These are phyloP conservation scores for Neurospora tetrasperma DNA, from an alignment of 495 filamentous ascomycete genomes.

Conservation along the genomic window DNA sequence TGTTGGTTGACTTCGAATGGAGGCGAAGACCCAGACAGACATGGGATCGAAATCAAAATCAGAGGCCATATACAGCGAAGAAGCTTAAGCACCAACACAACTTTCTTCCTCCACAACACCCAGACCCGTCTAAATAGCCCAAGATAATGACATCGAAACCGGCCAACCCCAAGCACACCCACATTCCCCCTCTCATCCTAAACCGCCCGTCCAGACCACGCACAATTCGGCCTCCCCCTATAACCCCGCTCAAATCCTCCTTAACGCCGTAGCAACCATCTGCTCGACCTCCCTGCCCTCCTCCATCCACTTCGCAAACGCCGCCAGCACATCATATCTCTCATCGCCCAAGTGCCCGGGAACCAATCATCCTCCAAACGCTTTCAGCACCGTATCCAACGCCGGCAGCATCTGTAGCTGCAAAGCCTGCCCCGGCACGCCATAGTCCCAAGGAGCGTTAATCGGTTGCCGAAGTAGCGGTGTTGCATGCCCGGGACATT, in stretches of 20 bases:
- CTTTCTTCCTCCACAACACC: not conserved
- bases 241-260: slow-evolving; percentile 15
- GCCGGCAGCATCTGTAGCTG: slow-evolving; percentile 10
- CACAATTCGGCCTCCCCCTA: slow-evolving; percentile 32
- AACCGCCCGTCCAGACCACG: slow-evolving; percentile 25
- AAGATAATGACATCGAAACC: not conserved
- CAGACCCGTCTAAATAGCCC: not conserved
- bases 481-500: slow-evolving; percentile 39
- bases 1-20: not conserved
- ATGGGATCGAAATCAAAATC: not conserved
- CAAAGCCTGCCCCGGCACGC: slow-evolving; percentile 23
- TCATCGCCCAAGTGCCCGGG: slow-evolving; percentile 24
- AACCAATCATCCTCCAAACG: slow-evolving; percentile 20
- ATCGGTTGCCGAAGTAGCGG: slow-evolving; percentile 26
- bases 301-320: slow-evolving; percentile 47
- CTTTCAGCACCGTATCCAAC: slow-evolving; percentile 9
- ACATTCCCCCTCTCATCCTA: slow-evolving; percentile 11
- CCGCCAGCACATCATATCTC: slow-evolving; percentile 37
- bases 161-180: slow-evolving; percentile 1
- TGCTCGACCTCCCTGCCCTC: slow-evolving; percentile 28
- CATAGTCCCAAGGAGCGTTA: slow-evolving; percentile 38
- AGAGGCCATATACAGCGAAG: not conserved
- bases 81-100: not conserved
- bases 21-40: no score
- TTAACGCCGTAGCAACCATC: slow-evolving; percentile 37